Percentiles rank a stretch among this genome's conserved stretches.
These are phyloP conservation scores for Eurotiales sp. DNA, from an alignment of 2,329 filamentous ascomycete genomes.

Conservation along the genomic window DNA sequence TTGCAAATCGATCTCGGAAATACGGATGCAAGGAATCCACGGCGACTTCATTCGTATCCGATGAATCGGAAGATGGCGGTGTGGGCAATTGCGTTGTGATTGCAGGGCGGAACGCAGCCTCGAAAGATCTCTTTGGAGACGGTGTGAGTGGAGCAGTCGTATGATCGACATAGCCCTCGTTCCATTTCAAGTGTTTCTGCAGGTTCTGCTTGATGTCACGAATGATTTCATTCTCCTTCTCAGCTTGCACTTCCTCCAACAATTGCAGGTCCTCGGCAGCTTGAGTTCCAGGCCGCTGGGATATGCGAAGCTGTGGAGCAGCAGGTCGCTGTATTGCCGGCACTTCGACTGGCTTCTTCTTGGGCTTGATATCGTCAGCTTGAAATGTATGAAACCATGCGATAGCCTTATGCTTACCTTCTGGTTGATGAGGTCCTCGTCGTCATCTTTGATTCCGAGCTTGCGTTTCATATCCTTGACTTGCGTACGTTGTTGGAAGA, in stretches of 20 bases:
- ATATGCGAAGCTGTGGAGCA: constrained; percentile 64
- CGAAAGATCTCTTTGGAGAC: constrained; percentile 60
- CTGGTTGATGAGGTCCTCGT: constrained; percentile 91
- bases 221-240: constrained; percentile 77
- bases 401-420: constrained; percentile 62
- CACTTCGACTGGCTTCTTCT: constrained; percentile 62
- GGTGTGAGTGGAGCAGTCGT: constrained; percentile 83
- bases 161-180: constrained; percentile 81
- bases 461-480: constrained; percentile 87
- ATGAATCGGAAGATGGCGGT: constrained; percentile 47
- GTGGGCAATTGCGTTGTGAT: constrained; percentile 62
- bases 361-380: constrained; percentile 57
- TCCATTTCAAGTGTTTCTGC: constrained; percentile 86
- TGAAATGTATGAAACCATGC: constrained; percentile 34
- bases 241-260: constrained; percentile 71
- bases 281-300: constrained; percentile 67
- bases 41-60: constrained; percentile 38
- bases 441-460: constrained; percentile 84
- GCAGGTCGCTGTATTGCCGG: constrained; percentile 60
- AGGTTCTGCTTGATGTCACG: constrained; percentile 82
- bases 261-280: constrained; percentile 75
- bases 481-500: constrained; percentile 78
- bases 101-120: constrained; percentile 64
- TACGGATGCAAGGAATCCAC: constrained; percentile 32
- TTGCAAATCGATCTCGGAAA: constrained; percentile 36